phyloP scores from a whole-genome alignment of 768 basidiomycete species.

The Xanthoconium purpureum region DNA sequence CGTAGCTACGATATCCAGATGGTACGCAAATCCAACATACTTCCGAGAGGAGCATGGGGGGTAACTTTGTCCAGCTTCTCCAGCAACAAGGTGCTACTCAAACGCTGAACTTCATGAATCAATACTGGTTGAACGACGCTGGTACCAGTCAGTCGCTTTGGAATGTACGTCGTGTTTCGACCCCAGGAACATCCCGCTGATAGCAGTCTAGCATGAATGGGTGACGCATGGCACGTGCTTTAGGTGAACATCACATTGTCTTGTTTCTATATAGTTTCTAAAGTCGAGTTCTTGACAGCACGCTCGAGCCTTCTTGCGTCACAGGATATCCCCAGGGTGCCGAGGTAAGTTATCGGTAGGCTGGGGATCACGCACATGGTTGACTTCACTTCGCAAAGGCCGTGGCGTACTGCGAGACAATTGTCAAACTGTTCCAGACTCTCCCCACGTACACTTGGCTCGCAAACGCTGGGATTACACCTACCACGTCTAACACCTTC shows the following conservation, averaged over 20 bases:
- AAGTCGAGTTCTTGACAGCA: conserved; percentile 38
- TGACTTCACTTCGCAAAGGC: conserved; percentile 38
- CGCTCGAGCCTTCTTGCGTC: conserved; percentile 56
- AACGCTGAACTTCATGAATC: conserved; percentile 57
- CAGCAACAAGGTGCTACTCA: conserved; percentile 52
- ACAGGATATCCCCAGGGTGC: conserved; percentile 56
- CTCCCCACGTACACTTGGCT: conserved; percentile 79
- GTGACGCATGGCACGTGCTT: conserved; percentile 58
- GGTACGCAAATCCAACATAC: conserved; percentile 26
- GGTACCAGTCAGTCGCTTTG: conserved; percentile 64
- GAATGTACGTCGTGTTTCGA: conserved; percentile 47
- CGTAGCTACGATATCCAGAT: conserved; percentile 44
- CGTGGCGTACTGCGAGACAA: conserved; percentile 58
- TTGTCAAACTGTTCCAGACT: conserved; percentile 58
- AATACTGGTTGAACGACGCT: conserved; percentile 61
- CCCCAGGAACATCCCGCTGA: background rate
- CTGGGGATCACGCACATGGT: background rate
- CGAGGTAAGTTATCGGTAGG: conserved; percentile 42
- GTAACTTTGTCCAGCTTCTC: conserved; percentile 44
- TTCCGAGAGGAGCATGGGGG: background rate
- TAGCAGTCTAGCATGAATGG: conserved; percentile 60
- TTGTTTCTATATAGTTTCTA: background rate
- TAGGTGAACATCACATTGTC: conserved; percentile 16
- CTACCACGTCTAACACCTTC: conserved; percentile 50
- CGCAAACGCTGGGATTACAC: conserved; percentile 68